Evolutionary conservation across 805 yeast genomes (phyloP).

Genomic region (Candida broadrunensis): DNA sequence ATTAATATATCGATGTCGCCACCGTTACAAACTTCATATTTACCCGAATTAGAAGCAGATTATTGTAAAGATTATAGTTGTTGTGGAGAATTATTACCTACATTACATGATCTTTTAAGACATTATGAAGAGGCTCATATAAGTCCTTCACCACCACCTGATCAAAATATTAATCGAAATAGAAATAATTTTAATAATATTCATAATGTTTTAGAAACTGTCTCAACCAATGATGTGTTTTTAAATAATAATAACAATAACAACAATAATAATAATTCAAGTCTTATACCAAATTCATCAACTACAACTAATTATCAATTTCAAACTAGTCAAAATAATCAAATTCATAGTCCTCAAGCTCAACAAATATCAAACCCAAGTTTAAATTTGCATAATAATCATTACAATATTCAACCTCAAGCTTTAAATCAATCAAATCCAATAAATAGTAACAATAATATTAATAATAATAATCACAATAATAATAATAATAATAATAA

Average conservation of each 20-base stretch:
- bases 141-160: constrained; percentile 47
- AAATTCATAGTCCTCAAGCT: constrained; percentile 4
- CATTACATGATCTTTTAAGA: constrained; percentile 86
- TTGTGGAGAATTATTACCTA: constrained; percentile 90
- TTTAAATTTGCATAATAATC: neutral
- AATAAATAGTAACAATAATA: neutral
- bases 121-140: constrained; percentile 98
- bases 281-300: constrained; percentile 18
- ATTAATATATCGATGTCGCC: constrained; percentile 47
- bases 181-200: constrained; percentile 38
- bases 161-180: constrained; percentile 26
- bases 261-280: constrained; percentile 12
- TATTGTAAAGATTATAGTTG: constrained; percentile 96
- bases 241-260: constrained; percentile 44
- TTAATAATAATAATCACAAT: neutral
- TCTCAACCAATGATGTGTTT: constrained; percentile 90
- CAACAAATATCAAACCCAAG: constrained; percentile 3
- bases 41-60: constrained; percentile 91
- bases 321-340: constrained; percentile 6
- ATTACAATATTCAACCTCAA: constrained; percentile 1
- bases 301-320: constrained; percentile 4
- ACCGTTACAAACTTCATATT: constrained; percentile 69
- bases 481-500: constrained; percentile 1
- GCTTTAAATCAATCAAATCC: neutral
- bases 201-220: constrained; percentile 77